These are phyloP conservation scores for Globisporangium nagaii DNA, from an alignment of 352 stramenopile species.

Conservation along the genomic window DNA sequence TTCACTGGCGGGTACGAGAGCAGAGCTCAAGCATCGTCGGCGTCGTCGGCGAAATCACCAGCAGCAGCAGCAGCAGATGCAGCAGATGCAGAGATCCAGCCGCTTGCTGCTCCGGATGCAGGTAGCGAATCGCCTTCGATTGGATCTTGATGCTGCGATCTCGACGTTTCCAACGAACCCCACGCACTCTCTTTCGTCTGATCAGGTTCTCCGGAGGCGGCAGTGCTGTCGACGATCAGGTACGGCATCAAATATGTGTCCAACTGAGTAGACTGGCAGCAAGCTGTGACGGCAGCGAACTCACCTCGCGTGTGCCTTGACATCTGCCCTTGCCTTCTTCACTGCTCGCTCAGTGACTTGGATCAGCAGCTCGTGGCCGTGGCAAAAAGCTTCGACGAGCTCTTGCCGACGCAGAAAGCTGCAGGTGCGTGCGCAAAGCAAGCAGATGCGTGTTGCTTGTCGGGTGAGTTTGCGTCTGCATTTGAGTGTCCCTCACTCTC, in stretches of 20 bases:
- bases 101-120: background rate
- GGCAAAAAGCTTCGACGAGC: slow-evolving; percentile 13
- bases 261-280: too few relatives aligned
- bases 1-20: slow-evolving; percentile 13
- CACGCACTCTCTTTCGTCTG: background rate
- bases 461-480: too few relatives aligned
- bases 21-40: background rate
- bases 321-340: too few relatives aligned
- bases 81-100: background rate
- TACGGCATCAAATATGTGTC: too few relatives aligned
- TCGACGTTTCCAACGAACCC: too few relatives aligned
- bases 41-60: background rate
- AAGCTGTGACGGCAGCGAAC: too few relatives aligned
- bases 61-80: background rate
- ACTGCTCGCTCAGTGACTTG: slow-evolving; percentile 18
- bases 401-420: slow-evolving; percentile 5
- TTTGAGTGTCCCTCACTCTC: too few relatives aligned
- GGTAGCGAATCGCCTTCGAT: background rate
- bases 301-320: too few relatives aligned
- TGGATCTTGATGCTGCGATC: too few relatives aligned
- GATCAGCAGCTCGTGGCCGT: slow-evolving; percentile 19
- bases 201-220: slow-evolving; percentile 2
- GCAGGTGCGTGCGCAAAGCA: slow-evolving; percentile 14
- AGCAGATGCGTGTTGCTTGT: too few relatives aligned
- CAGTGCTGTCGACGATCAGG: slow-evolving; percentile 12